Evolutionary conservation across 768 basidiomycete genomes (phyloP).

Genomic region (Boletus vermiculosoides): DNA sequence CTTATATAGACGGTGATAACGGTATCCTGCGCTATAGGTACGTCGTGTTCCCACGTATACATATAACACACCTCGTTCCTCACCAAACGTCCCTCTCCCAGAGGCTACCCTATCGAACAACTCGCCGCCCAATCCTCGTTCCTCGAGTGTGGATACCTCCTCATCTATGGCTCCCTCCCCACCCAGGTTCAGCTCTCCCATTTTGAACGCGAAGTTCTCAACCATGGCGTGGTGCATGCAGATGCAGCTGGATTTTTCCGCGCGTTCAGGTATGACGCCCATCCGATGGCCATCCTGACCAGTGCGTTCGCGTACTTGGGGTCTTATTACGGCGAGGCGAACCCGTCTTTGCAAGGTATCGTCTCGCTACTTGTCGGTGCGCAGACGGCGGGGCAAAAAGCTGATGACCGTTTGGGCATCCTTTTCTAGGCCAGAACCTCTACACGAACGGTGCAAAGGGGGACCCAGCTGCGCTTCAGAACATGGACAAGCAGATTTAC

Average conservation of each 20-base stretch:
- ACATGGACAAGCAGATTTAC: slow-evolving; percentile 93
- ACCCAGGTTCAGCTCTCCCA: slow-evolving; percentile 52
- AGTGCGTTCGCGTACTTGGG: slow-evolving; percentile 87
- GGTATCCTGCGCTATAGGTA: slow-evolving; percentile 82
- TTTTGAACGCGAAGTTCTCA: slow-evolving; percentile 76
- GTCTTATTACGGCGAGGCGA: slow-evolving; percentile 84
- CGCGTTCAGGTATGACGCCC: slow-evolving; percentile 84
- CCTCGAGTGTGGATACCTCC: slow-evolving; percentile 80
- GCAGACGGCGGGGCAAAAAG: background rate
- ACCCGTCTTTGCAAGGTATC: slow-evolving; percentile 79
- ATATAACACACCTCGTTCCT: background rate
- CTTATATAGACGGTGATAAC: slow-evolving; percentile 88
- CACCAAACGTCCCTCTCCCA: slow-evolving; percentile 25
- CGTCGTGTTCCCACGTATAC: background rate
- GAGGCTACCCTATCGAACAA: slow-evolving; percentile 93
- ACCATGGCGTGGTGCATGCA: slow-evolving; percentile 66
- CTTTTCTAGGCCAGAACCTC: slow-evolving; percentile 63
- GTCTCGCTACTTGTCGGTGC: background rate
- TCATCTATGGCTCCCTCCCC: slow-evolving; percentile 85
- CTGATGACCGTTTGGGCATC: background rate
- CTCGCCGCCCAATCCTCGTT: slow-evolving; percentile 78
- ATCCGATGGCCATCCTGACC: slow-evolving; percentile 89
- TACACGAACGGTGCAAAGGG: slow-evolving; percentile 71
- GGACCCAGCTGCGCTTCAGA: slow-evolving; percentile 60
- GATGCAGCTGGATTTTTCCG: slow-evolving; percentile 70